phyloP scores from a whole-genome alignment of 345 rosid genomes.

The Linum lewisii region DNA sequence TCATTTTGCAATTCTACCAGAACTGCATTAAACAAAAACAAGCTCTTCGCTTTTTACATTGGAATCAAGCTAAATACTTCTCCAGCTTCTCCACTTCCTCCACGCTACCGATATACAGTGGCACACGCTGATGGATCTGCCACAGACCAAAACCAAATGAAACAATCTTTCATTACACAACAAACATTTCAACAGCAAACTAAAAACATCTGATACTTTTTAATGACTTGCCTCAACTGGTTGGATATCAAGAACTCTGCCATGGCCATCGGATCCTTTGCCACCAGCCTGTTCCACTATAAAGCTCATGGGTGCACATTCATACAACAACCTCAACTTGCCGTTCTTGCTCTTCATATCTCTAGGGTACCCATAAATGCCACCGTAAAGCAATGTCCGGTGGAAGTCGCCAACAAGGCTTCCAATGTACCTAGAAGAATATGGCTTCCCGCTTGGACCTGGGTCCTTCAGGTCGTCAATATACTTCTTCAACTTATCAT shows the following conservation, averaged over 20 bases:
- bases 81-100: slow-evolving; percentile 92
- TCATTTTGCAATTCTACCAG: slow-evolving; percentile 2
- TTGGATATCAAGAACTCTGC: slow-evolving; percentile 67
- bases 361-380: slow-evolving; percentile 90
- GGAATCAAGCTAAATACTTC: slow-evolving; percentile 66
- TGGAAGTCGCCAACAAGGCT: slow-evolving; percentile 97
- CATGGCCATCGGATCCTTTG: slow-evolving; percentile 90
- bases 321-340: slow-evolving; percentile 81
- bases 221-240: slow-evolving; percentile 51
- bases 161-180: background rate
- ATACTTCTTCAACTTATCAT: slow-evolving; percentile 82
- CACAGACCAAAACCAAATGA: background rate
- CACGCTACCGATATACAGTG: slow-evolving; percentile 78
- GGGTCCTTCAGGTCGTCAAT: slow-evolving; percentile 89
- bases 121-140: slow-evolving; percentile 88
- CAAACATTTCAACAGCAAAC: background rate
- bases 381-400: slow-evolving; percentile 74
- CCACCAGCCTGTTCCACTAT: slow-evolving; percentile 96
- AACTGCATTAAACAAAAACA: slow-evolving; percentile 15
- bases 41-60: slow-evolving; percentile 15
- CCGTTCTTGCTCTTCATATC: slow-evolving; percentile 93
- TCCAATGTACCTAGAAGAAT: slow-evolving; percentile 87
- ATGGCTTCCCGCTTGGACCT: slow-evolving; percentile 76
- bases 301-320: slow-evolving; percentile 97
- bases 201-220: background rate